Percentiles rank a stretch among this genome's conserved stretches.
phyloP scores from a whole-genome alignment of 108 stramenopile genomes.

The Epithemia pelagica region DNA sequence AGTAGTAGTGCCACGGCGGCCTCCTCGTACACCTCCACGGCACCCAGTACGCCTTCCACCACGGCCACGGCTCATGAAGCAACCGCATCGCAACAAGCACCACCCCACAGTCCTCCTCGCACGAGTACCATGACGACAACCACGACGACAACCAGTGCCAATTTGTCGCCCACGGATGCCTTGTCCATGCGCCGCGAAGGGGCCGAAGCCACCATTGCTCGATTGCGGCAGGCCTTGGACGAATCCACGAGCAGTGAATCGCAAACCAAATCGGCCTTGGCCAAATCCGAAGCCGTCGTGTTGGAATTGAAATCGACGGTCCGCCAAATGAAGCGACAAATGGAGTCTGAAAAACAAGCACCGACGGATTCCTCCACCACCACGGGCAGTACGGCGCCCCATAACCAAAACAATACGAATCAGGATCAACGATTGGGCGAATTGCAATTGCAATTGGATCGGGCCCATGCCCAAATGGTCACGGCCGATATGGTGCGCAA shows the following conservation, averaged over 20 bases:
- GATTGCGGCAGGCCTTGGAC: constrained; percentile 28
- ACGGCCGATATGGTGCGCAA: constrained; percentile 62
- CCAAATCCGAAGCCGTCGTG: constrained; percentile 46
- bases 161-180: constrained; percentile 1
- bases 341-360: constrained; percentile 12
- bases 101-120: not conserved
- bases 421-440: constrained; percentile 25
- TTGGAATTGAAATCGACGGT: constrained; percentile 34
- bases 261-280: constrained; percentile 28
- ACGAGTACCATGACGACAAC: not conserved
- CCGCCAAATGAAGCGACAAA: constrained; percentile 33
- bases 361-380: not conserved
- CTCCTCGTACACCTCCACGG: not conserved
- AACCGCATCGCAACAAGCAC: too few relatives aligned
- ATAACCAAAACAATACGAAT: not conserved
- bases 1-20: not conserved
- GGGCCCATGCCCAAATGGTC: constrained; percentile 55
- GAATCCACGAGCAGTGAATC: constrained; percentile 24
- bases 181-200: constrained; percentile 8
- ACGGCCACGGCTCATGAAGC: not conserved
- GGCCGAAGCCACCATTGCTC: constrained; percentile 26
- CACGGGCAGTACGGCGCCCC: constrained; percentile 1
- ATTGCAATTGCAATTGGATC: constrained; percentile 50
- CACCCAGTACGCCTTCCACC: not conserved
- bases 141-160: not conserved